Conservation (phyloP, 306 rosid species). For the Prunus davidiana region DNA sequence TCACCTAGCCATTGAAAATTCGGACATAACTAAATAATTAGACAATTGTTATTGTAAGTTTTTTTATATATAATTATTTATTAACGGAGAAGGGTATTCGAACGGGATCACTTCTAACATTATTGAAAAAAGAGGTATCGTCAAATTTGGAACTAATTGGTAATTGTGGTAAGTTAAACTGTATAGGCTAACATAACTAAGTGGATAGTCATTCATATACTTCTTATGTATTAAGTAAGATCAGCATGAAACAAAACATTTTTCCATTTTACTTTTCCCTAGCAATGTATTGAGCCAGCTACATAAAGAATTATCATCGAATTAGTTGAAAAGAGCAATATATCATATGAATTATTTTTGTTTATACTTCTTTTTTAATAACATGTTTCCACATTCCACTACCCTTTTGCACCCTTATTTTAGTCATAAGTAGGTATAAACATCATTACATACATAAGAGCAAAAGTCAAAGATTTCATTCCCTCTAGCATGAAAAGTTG, state of each 20-base stretch:
- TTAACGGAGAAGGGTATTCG: no score
- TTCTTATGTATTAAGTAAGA: no score
- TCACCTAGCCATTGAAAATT: not conserved
- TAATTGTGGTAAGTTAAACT: no score
- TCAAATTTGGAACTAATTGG: no score
- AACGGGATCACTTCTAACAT: no score
- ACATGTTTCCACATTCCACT: not conserved
- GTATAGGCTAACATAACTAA: no score
- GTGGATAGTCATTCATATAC: no score
- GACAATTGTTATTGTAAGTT: not conserved
- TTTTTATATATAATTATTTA: no score
- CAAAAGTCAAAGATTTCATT: not conserved
- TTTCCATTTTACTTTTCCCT: no score
- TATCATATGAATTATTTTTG: not conserved
- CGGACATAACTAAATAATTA: not conserved
- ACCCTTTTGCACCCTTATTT: not conserved
- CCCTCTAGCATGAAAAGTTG: not conserved
- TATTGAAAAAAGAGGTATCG: no score
- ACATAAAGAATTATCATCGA: not conserved
- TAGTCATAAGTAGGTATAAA: not conserved
- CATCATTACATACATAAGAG: not conserved
- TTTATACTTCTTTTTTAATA: not conserved
- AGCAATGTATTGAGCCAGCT: not conserved
- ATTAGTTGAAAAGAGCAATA: not conserved
- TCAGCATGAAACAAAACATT: no score